phyloP scores from a whole-genome alignment of 257 asterid species.

The Nicotiana paniculata region DNA sequence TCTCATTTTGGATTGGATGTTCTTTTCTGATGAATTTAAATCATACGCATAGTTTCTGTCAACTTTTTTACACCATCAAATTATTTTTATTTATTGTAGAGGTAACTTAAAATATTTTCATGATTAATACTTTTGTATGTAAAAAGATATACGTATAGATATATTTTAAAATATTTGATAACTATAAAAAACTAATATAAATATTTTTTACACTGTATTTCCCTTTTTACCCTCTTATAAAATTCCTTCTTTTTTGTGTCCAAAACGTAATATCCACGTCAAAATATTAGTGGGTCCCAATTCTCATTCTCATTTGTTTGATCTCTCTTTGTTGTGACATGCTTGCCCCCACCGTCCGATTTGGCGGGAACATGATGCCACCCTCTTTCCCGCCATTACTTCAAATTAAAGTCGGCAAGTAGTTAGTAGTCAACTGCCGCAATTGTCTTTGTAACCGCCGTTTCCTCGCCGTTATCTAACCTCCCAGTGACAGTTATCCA shows the following conservation, averaged over 20 bases:
- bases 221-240: not conserved
- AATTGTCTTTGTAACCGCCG: constrained; percentile 2
- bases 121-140: no score
- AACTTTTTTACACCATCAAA: no score
- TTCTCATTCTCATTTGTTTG: not conserved
- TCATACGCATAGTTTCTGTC: no score
- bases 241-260: constrained; percentile 1
- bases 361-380: constrained; percentile 28
- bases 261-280: constrained; percentile 24
- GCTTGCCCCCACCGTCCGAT: constrained; percentile 20
- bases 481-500: constrained; percentile 2
- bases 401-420: not conserved
- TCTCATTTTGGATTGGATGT: not conserved
- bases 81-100: no score
- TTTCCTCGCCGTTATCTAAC: not conserved
- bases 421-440: constrained; percentile 16
- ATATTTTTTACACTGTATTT: no score
- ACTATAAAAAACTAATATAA: no score
- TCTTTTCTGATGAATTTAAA: not conserved
- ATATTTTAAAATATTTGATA: no score
- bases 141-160: no score
- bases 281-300: not conserved
- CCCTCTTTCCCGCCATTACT: constrained; percentile 20
- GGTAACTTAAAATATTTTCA: no score
- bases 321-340: not conserved